phyloP scores from a whole-genome alignment of 345 rosid species.

The Syzygium aromaticum region DNA sequence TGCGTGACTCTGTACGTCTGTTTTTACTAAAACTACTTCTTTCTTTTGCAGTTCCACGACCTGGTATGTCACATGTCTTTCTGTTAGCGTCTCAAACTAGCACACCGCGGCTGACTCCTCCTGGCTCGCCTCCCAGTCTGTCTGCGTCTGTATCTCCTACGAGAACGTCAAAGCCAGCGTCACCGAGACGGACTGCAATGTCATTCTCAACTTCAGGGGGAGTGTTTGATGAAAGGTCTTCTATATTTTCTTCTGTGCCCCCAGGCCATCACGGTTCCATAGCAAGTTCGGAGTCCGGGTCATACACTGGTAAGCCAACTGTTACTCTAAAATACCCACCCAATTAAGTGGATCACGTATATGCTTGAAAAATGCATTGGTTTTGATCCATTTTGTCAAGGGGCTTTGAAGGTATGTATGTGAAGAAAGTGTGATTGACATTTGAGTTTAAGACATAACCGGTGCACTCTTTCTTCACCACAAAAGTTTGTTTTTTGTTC shows the following conservation, averaged over 20 bases:
- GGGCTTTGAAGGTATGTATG: neutral
- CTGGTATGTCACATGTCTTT: constrained; percentile 26
- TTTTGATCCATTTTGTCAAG: neutral
- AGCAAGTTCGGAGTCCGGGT: constrained; percentile 46
- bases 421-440: neutral
- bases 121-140: constrained; percentile 66
- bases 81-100: constrained; percentile 52
- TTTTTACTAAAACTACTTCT: constrained; percentile 1
- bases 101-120: constrained; percentile 82
- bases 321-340: neutral
- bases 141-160: constrained; percentile 83
- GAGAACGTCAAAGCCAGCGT: constrained; percentile 59
- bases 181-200: constrained; percentile 70
- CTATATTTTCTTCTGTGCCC: constrained; percentile 29
- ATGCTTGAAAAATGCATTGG: neutral
- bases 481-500: neutral
- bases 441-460: neutral
- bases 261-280: constrained; percentile 22
- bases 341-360: neutral
- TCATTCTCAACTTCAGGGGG: constrained; percentile 78
- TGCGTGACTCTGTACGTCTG: neutral
- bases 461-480: neutral
- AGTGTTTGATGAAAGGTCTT: constrained; percentile 65
- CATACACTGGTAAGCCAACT: constrained; percentile 49
- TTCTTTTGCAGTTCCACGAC: constrained; percentile 29